Percentiles rank a stretch among this genome's conserved stretches.
phyloP scores from a whole-genome alignment of 306 rosid species.

The Hippophae rhamnoides region DNA sequence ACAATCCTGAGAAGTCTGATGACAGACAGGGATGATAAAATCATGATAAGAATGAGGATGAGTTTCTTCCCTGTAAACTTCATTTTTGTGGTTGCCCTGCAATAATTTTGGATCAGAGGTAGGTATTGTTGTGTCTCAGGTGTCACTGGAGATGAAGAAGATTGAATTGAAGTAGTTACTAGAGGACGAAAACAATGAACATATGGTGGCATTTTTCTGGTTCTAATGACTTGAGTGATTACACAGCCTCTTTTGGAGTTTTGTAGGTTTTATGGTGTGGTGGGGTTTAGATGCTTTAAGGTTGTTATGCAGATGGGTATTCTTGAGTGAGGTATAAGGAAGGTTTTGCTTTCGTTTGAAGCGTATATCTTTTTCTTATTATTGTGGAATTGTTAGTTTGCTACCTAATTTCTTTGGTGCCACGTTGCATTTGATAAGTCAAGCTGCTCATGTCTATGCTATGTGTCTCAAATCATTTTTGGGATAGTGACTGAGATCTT shows the following conservation, averaged over 20 bases:
- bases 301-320: background rate
- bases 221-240: slow-evolving; percentile 16
- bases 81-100: slow-evolving; percentile 39
- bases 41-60: slow-evolving; percentile 51
- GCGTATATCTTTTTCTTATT: slow-evolving; percentile 20
- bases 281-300: slow-evolving; percentile 18
- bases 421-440: slow-evolving; percentile 12
- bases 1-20: slow-evolving; percentile 54
- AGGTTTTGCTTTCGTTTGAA: slow-evolving; percentile 59
- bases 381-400: slow-evolving; percentile 11
- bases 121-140: slow-evolving; percentile 22
- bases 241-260: slow-evolving; percentile 11
- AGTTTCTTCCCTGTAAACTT: slow-evolving; percentile 47
- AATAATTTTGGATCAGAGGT: slow-evolving; percentile 23
- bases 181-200: slow-evolving; percentile 39
- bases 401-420: slow-evolving; percentile 33
- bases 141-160: slow-evolving; percentile 34
- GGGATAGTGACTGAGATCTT: slow-evolving; percentile 30
- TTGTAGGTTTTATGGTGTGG: slow-evolving; percentile 14
- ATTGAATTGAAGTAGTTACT: slow-evolving; percentile 28
- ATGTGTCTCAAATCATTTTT: slow-evolving; percentile 16
- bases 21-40: slow-evolving; percentile 51
- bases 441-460: slow-evolving; percentile 8
- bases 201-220: slow-evolving; percentile 58
- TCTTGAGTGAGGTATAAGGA: slow-evolving; percentile 61